Percentiles rank a stretch among this genome's conserved stretches.
Evolutionary conservation across 208 protist genomes (phyloP).

Genomic region (Wallacemonas sp.): DNA sequence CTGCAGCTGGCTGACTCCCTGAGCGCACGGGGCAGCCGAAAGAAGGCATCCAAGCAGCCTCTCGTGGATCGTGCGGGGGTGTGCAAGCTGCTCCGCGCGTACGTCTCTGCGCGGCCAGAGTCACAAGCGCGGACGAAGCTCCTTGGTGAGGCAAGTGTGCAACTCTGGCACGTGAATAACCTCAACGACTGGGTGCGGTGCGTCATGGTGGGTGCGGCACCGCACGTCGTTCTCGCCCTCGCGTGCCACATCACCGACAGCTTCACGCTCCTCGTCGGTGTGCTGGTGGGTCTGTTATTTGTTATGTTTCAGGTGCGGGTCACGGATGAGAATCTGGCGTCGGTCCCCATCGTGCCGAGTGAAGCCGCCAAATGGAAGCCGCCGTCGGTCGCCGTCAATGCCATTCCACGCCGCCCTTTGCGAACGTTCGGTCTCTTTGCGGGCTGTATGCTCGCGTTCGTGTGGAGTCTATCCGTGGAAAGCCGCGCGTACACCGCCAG

Average conservation of each 20-base stretch:
- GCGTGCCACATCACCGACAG: conserved; percentile 17
- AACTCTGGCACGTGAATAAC: conserved; percentile 20
- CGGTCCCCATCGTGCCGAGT: not conserved
- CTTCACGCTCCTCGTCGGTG: conserved; percentile 20
- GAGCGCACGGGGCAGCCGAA: not conserved
- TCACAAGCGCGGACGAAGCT: conserved; percentile 19
- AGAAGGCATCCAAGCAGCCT: not conserved
- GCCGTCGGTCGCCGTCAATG: not conserved
- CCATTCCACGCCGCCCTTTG: conserved; percentile 17
- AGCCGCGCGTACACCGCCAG: not conserved
- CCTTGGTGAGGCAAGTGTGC: conserved; percentile 15
- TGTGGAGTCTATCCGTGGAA: not conserved
- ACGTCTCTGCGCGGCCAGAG: conserved; percentile 18
- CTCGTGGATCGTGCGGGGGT: conserved; percentile 15
- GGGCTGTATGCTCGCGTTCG: conserved; percentile 15
- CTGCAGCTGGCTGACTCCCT: conserved; percentile 14
- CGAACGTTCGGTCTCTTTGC: conserved; percentile 15
- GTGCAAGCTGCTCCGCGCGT: conserved; percentile 21
- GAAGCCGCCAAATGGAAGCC: not conserved
- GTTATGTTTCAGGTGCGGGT: conserved; percentile 18
- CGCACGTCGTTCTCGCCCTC: conserved; percentile 28
- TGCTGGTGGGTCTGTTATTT: conserved; percentile 16
- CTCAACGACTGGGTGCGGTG: conserved; percentile 8
- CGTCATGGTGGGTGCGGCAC: conserved; percentile 16
- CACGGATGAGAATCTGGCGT: conserved; percentile 11